phyloP scores from a whole-genome alignment of 2,329 filamentous ascomycete species.

The Phialocephala subalpina region DNA sequence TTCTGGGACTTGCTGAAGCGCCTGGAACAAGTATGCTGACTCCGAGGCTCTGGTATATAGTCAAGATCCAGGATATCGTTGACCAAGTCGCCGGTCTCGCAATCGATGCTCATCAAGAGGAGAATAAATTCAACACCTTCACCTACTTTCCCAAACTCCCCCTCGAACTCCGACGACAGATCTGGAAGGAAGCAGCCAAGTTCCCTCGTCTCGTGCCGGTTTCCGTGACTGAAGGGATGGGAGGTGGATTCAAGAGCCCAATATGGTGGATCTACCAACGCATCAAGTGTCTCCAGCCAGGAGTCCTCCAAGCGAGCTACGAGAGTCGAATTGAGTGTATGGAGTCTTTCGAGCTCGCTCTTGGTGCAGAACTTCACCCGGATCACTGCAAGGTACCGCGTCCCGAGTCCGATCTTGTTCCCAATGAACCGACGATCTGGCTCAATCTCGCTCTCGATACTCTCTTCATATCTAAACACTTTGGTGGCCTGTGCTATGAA shows the following conservation, averaged over 20 bases:
- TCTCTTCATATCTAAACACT: background rate
- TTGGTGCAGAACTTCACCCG: background rate
- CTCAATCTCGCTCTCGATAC: background rate
- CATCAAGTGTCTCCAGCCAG: background rate
- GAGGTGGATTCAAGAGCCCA: background rate
- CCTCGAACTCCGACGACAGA: background rate
- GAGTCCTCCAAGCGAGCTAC: background rate
- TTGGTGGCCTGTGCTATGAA: background rate
- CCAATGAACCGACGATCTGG: background rate
- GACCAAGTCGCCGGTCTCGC: background rate
- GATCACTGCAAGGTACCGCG: background rate
- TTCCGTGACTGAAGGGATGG: background rate
- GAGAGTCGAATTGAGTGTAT: background rate
- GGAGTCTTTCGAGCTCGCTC: background rate
- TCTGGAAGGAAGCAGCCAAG: background rate
- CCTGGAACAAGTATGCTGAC: too few species aligned
- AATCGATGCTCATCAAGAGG: background rate
- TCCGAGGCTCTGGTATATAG: too few species aligned
- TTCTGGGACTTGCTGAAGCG: too few species aligned
- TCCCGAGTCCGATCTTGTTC: background rate
- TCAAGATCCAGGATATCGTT: background rate
- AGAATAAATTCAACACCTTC: background rate
- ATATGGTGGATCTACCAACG: background rate
- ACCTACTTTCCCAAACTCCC: background rate
- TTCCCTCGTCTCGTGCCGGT: background rate